Evolutionary conservation across 805 yeast genomes (phyloP), one percentile per base, ranked within the genome.

Genomic region (Saccharomycopsis sp.): DNA sequence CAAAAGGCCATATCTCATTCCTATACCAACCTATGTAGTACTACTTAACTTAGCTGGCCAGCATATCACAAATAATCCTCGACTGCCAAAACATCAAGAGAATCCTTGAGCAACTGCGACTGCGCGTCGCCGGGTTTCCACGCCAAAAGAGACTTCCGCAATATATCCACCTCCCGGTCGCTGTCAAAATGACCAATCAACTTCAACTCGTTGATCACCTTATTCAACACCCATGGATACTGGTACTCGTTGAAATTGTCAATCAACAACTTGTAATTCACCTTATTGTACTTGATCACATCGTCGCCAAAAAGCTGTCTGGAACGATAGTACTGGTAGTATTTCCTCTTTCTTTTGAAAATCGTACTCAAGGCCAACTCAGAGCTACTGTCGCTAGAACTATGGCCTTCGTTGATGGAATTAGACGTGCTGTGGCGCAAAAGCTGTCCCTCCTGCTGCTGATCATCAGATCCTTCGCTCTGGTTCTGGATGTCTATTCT

Each of bases 61-160:
- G 9, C 16, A 18, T n/a, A n/a, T 15, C 54, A 57, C n/a, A 60
- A 34, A 41, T 60, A 60, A 15, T 60, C 63, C 20, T 58, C 59
- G 1, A 57, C 59, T 52, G 66, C 64, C 18, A 81, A 69, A 1
- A 84, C 94, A 64, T 81, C 84, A 53, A 89, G 73, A 58, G 94
- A 76, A 65, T 87, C 89, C 71, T 89, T 90, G 66, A 92, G 79
- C 57, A 90, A 96, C 67, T 88, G 90, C 65, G 90, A 71, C 7
- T 80, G 81, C 68, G 90, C 89, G 0, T 87, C 80, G 40, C 85
- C 91, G 0, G 99, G 98, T 53, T 81, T 80, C 99, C 99, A 92
- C 23, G 75, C 71, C 53, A 85, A 91, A 68, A 89, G 91, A 67
- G 85, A 85, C 29, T 75, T 76, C 61, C 86, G 81, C 41, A 91